Conservation (phyloP, 2,329 filamentous ascomycete species). For the Gremmenia infestans region DNA sequence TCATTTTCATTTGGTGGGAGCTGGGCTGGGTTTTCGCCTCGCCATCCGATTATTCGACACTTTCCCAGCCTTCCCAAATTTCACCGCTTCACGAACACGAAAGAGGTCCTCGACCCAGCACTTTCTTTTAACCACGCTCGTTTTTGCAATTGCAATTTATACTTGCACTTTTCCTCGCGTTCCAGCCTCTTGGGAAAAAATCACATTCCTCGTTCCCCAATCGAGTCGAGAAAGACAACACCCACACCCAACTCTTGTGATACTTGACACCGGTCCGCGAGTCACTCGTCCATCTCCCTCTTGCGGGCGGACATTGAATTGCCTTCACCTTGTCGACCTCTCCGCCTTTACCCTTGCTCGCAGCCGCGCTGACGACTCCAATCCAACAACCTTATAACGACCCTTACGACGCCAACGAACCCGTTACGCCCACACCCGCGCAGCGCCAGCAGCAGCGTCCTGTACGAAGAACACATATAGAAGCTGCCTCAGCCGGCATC, state of each 20-base stretch:
- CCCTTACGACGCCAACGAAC: constrained; percentile 33
- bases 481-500: constrained; percentile 31
- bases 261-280: constrained; percentile 9
- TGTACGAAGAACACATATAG: constrained; percentile 29
- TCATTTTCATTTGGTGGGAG: not conserved
- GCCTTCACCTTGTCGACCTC: constrained; percentile 28
- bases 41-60: not conserved
- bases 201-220: constrained; percentile 11
- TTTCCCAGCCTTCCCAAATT: constrained; percentile 3
- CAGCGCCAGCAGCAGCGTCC: constrained; percentile 30
- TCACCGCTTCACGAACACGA: not conserved
- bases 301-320: constrained; percentile 11
- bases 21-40: constrained; percentile 1
- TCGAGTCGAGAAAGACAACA: constrained; percentile 6
- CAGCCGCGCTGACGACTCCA: constrained; percentile 31
- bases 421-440: constrained; percentile 23
- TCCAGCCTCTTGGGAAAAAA: constrained; percentile 2
- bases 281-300: constrained; percentile 3
- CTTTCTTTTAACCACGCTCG: constrained; percentile 1
- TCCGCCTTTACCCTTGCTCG: constrained; percentile 7
- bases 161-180: not conserved
- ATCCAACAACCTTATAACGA: constrained; percentile 28
- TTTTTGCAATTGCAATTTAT: constrained; percentile 1
- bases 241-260: constrained; percentile 1
- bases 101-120: not conserved